Evolutionary conservation across 2,329 filamentous ascomycete genomes (phyloP), one percentile per base, ranked within the genome.

Genomic region (Diatrype stigma): DNA sequence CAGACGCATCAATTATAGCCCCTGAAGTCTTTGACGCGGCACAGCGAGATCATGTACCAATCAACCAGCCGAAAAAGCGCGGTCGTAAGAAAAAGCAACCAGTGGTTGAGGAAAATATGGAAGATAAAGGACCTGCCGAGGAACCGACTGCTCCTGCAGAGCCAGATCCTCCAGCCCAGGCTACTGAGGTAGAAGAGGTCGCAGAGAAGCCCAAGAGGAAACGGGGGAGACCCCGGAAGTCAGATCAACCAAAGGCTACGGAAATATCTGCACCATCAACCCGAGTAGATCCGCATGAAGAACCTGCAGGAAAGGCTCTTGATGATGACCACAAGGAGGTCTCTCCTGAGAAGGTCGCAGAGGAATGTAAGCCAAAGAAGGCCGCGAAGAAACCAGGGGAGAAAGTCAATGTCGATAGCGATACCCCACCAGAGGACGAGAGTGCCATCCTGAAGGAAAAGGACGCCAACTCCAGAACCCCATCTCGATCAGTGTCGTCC

Each of bases 71-170:
- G 2, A 67, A 64, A 54, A 66, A 64, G 48, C 63, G 63, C 21
- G 63, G 65, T 6, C 63, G 65, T 14, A 66, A 65, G 56, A 67
- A 63, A 52, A 67, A 67, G 47, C 59, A 62, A 28, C 50, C 47
- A 16, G 46, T 46, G 12, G 35, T 28, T 12, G 60, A 60, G 34
- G 47, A 51, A 7, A 2, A 21, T 6, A 12, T 28, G 16, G 22
- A 47, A 34, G 50, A 56, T 12, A 26, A 45, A 8, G 45, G 50
- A 22, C 42, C 52, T 17, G 32, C 49, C n/a, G 49, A 49, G 28
- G 16, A 48, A 6, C 28, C 49, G 21, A 44, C 42, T 17, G 35
- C 40, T 16, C 22, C 48, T 30, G 17, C 49, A 30, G 46, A 49
- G 16, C 47, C 44, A 19, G 19, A 38, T 11, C 10, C 51, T 7